Conservation (phyloP, 2,329 filamentous ascomycete genomes). For the Akanthomyces muscarius region DNA sequence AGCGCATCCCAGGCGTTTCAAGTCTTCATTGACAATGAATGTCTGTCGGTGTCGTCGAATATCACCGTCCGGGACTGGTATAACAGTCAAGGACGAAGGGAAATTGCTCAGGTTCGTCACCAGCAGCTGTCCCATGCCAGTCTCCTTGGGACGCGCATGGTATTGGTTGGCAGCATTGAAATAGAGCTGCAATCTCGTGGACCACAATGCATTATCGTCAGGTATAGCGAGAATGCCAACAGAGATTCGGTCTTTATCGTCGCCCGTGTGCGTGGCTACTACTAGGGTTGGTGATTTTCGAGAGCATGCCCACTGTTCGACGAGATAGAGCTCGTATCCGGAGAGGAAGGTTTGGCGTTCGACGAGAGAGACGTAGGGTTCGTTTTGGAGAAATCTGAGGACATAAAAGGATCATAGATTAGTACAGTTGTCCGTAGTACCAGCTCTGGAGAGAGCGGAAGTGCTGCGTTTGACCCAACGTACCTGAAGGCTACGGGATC, state of each 20-base stretch:
- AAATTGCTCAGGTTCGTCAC: constrained; percentile 92
- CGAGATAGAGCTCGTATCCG: constrained; percentile 89
- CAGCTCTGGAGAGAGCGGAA: too few relatives aligned
- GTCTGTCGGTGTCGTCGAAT: constrained; percentile 72
- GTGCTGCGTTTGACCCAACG: background rate
- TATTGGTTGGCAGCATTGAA: constrained; percentile 82
- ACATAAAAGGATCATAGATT: background rate
- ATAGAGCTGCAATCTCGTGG: constrained; percentile 71
- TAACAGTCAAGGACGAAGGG: constrained; percentile 88
- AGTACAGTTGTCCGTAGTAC: too few relatives aligned
- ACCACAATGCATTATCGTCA: constrained; percentile 75
- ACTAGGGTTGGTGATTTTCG: constrained; percentile 84
- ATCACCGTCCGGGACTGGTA: constrained; percentile 82
- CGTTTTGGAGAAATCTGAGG: constrained; percentile 75
- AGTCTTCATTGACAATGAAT: constrained; percentile 90
- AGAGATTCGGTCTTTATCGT: constrained; percentile 70
- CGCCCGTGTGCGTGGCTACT: constrained; percentile 90
- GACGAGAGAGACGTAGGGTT: constrained; percentile 69
- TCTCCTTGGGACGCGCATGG: constrained; percentile 80
- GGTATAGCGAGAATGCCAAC: constrained; percentile 81
- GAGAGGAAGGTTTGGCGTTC: constrained; percentile 65
- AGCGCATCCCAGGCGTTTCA: constrained; percentile 89
- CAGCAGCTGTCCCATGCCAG: constrained; percentile 79
- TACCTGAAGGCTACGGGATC: constrained; percentile 57
- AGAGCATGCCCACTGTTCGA: constrained; percentile 97